A percentile compares a stretch with the other conserved stretches of the same genome.
Evolutionary conservation across 768 basidiomycete genomes (phyloP).

Genomic region (Boletus bicolor): DNA sequence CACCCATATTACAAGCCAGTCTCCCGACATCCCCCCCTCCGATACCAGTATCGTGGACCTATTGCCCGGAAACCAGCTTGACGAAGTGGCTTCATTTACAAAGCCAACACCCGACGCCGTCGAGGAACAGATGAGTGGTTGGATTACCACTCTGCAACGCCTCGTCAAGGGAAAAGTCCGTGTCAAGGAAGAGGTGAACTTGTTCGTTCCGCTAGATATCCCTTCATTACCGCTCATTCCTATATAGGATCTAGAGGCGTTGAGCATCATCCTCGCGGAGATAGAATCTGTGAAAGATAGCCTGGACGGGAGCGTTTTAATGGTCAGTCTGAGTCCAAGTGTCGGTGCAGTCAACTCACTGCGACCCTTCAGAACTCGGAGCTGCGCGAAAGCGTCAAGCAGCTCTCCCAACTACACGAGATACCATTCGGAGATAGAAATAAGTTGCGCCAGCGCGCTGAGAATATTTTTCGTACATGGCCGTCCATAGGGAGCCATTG

Average conservation of each 20-base stretch:
- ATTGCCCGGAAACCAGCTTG: not conserved
- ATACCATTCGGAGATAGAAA: conserved; percentile 32
- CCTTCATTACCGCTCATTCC: not conserved
- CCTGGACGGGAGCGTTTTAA: conserved; percentile 1
- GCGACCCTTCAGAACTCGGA: conserved; percentile 12
- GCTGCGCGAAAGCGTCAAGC: conserved; percentile 20
- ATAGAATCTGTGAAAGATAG: conserved; percentile 26
- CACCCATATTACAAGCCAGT: conserved; percentile 21
- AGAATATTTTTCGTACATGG: conserved; percentile 15
- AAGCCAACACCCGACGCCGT: not conserved
- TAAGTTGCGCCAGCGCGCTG: conserved; percentile 24
- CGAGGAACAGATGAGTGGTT: conserved; percentile 13
- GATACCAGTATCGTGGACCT: not conserved
- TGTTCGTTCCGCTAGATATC: not conserved
- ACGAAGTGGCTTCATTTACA: not conserved
- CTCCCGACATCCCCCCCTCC: conserved; percentile 4
- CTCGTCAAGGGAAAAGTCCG: conserved; percentile 29
- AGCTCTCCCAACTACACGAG: conserved; percentile 25
- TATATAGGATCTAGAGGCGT: conserved; percentile 23
- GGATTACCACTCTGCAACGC: conserved; percentile 28
- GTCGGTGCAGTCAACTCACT: not conserved
- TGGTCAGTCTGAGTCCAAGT: conserved; percentile 15
- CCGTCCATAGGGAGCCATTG: not conserved
- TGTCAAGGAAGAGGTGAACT: conserved; percentile 22
- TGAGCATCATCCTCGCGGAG: conserved; percentile 30